Conservation (phyloP, 768 basidiomycete species). For the Lyophyllum shimeji region DNA sequence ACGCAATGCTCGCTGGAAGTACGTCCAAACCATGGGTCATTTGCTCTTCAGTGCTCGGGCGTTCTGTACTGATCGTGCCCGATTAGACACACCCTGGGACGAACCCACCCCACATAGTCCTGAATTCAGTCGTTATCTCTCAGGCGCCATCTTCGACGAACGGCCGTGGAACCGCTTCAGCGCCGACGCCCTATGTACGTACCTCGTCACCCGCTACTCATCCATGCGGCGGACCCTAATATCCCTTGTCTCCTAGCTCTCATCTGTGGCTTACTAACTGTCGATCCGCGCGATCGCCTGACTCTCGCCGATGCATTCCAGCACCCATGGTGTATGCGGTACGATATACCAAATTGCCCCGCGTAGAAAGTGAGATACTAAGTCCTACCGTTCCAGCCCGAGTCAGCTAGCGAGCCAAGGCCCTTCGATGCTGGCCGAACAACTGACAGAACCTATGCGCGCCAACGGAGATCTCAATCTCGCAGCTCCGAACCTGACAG, state of each 20-base stretch:
- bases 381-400: conserved; percentile 41
- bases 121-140: conserved; percentile 77
- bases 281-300: conserved; percentile 69
- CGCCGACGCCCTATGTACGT: conserved; percentile 60
- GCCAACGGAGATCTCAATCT: conserved; percentile 74
- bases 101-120: conserved; percentile 78
- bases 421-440: conserved; percentile 58
- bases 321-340: conserved; percentile 81
- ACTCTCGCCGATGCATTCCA: conserved; percentile 47
- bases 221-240: not conserved
- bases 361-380: not conserved
- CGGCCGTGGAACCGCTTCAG: conserved; percentile 78
- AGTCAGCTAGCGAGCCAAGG: conserved; percentile 65
- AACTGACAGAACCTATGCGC: conserved; percentile 67
- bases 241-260: conserved; percentile 52
- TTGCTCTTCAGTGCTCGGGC: not conserved
- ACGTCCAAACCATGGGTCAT: conserved; percentile 24
- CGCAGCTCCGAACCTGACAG: conserved; percentile 54
- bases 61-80: not conserved
- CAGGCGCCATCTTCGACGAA: conserved; percentile 71
- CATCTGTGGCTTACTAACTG: conserved; percentile 68
- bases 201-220: not conserved
- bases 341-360: conserved; percentile 7
- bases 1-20: conserved; percentile 91
- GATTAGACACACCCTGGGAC: conserved; percentile 95